Evolutionary conservation across 495 filamentous ascomycete species (phyloP), one percentile per base, ranked within the genome.

Genomic region (Arthonia radiata): DNA sequence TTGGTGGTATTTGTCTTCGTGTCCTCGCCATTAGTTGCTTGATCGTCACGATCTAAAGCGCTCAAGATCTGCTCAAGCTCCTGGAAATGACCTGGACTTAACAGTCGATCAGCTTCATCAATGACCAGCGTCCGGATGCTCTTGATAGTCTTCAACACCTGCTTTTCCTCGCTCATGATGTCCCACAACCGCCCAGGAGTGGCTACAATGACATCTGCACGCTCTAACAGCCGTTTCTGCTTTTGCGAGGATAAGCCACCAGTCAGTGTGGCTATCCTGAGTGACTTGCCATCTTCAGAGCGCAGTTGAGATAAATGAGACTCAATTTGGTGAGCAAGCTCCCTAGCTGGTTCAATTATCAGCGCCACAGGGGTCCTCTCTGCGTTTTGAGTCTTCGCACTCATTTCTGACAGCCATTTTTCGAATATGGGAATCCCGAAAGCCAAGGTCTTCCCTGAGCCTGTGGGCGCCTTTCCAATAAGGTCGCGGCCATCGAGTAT

Each of bases 161-260:
- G 71, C n/a, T 53, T 40, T 2, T 63, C 67, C 9, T 52, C 52
- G 43, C 71, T 78, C 18, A 94, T 61, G 14, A 93, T 65, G 41
- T 97, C 89, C 89, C 89, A 97, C 27, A 93, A 52, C 31, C 86
- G 59, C 6, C 86, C 86, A 2, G 86, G 86, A 0, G 86, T 97
- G 16, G 75, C 86, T 37, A 97, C 59, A 16, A 97, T 63, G 23
- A 97, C 75, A 40, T 93, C 78, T 5, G 78, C 81, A 11, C 52
- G 43, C 7, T 51, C 50, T 14, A 97, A 52, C 36, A 78, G 61
- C 23, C 86, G 62, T 37, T 82, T 67, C 41, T 97, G 86, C 48
- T 94, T 94, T 28, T 90, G 78, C 23, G 91, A 53, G 4, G 86
- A 81, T 19, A 97, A 48, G 6, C 86, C 86, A 37, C 86, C 86